Percentiles rank a stretch among this genome's conserved stretches.
Evolutionary conservation across 2,329 filamentous ascomycete species (phyloP).

Genomic region (Monosporascus sp.): DNA sequence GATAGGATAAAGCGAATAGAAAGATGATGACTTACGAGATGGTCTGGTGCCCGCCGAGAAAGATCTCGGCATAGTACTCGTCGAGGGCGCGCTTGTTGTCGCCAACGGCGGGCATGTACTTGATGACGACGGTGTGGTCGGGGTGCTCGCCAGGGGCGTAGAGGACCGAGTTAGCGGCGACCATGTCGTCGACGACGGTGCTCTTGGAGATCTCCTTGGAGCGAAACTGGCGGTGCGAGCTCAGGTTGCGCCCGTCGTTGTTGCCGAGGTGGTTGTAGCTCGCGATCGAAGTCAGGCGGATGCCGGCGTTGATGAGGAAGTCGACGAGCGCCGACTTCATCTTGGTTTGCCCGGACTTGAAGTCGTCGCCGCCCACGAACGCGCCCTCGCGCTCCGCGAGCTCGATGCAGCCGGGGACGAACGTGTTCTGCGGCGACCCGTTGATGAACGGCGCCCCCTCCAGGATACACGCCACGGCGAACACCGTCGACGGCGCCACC

Average conservation of each 20-base stretch:
- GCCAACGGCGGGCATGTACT: conserved; percentile 98
- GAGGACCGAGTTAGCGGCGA: conserved; percentile 85
- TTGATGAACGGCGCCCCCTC: conserved; percentile 96
- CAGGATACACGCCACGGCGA: conserved; percentile 89
- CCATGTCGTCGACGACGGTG: conserved; percentile 99
- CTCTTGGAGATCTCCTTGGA: conserved; percentile 99
- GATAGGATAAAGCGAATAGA: not conserved
- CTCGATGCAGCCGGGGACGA: conserved; percentile 86
- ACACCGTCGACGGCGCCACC: conserved; percentile 91
- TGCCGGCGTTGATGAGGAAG: conserved; percentile 96
- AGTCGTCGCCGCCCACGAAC: conserved; percentile 97
- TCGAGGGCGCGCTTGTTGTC: conserved; percentile 99
- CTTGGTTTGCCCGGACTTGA: conserved; percentile 99
- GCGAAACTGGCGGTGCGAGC: conserved; percentile 96
- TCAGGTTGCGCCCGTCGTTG: conserved; percentile 98
- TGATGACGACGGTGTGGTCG: conserved; percentile 98
- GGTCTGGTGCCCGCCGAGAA: conserved; percentile 96
- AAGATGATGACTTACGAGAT: conserved; percentile 57
- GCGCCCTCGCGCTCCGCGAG: conserved; percentile 81
- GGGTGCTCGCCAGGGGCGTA: conserved; percentile 93
- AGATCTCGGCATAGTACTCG: conserved; percentile 99
- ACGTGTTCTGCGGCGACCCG: conserved; percentile 97
- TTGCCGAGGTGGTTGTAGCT: conserved; percentile 99
- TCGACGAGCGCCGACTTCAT: conserved; percentile 99
- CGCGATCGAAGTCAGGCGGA: conserved; percentile 97